Conservation (phyloP, 192 early-diverging fungal genomes). For the Coemansia sp. region DNA sequence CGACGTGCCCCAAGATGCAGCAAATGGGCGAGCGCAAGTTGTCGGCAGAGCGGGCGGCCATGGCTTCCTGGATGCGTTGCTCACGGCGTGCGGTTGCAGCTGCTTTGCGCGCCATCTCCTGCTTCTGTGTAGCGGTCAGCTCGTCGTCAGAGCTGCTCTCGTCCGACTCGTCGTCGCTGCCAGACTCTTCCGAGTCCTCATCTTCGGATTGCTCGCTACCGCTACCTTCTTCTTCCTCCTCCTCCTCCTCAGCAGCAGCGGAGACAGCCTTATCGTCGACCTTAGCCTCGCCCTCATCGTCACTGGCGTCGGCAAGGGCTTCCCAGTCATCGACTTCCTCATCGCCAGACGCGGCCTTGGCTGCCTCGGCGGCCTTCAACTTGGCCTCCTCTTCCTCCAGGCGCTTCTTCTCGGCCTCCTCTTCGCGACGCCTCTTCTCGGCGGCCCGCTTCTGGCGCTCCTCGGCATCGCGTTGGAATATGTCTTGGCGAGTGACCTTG, state of each 20-base stretch:
- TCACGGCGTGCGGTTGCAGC: conserved; percentile 76
- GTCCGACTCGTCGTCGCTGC: conserved; percentile 53
- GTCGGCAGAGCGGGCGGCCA: conserved; percentile 83
- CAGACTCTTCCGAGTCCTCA: conserved; percentile 36
- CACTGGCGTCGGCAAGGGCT: conserved; percentile 38
- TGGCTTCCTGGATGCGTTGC: conserved; percentile 71
- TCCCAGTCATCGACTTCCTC: conserved; percentile 46
- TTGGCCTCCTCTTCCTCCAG: conserved; percentile 61
- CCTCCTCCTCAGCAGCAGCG: background rate
- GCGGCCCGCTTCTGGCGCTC: conserved; percentile 49
- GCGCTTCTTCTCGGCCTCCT: conserved; percentile 63
- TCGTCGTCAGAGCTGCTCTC: conserved; percentile 62
- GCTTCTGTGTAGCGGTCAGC: conserved; percentile 64
- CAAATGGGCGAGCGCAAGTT: conserved; percentile 96
- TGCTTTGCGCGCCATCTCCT: conserved; percentile 70
- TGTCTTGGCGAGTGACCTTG: conserved; percentile 16
- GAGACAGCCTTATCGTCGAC: conserved; percentile 48
- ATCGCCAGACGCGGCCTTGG: conserved; percentile 46
- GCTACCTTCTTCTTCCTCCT: conserved; percentile 14
- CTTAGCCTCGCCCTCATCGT: conserved; percentile 61
- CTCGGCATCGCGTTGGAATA: conserved; percentile 34
- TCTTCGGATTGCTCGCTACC: conserved; percentile 44
- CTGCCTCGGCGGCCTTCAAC: conserved; percentile 63
- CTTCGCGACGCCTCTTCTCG: conserved; percentile 60
- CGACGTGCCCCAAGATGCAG: conserved; percentile 98